Base-by-base conservation (phyloP, 805 yeast genomes). In the Kregervanrija fluxuum region DNA sequence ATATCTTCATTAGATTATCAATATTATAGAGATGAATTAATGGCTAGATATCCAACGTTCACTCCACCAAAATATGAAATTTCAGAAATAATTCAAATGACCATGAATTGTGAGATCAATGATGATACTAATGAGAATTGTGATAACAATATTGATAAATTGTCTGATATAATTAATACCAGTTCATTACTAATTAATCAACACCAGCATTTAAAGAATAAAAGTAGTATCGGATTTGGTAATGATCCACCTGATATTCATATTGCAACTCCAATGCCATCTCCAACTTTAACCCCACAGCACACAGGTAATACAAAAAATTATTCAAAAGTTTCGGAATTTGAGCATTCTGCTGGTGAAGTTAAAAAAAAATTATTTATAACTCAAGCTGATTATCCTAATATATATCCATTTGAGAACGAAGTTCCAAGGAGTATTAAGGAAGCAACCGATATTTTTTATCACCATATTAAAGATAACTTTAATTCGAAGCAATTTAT, bases 1-100 rank as follows among this genome's bases (percentile, higher is more conserved):
- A 81, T 90, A 9, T 80, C 95, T 0, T 95, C 96, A 0, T 62
- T 86, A n/a, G 95, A 90, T 51, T 91, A 86, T 57, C 81, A 79
- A 55, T 79, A 85, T 6, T 89, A 85, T 56, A 70, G 88, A 48
- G 85, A 85, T 42, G 95, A 87, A 48, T 60, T 90, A 3, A 61
- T 71, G 4, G 75, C 87, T 10, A 74, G 95, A 48, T 91, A 80
- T 57, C 97, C 99, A 0, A 66, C 85, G 4, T 82, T 69, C 49
- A 57, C 67, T 5, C 77, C 84, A 11, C 80, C 82, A 0, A 63
- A 68, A 13, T 68, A 75, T 12, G 62, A 64, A 3, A 50, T 75
- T 3, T 79, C 84, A 0, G 59, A 65, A 9, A 67, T 69, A 37
- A 52, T 70, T 41, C 76, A 75, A 50, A 64, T 60, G 39, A 52